Evolutionary conservation across 768 basidiomycete species (phyloP).

Genomic region (Leccinum ochraceum): DNA sequence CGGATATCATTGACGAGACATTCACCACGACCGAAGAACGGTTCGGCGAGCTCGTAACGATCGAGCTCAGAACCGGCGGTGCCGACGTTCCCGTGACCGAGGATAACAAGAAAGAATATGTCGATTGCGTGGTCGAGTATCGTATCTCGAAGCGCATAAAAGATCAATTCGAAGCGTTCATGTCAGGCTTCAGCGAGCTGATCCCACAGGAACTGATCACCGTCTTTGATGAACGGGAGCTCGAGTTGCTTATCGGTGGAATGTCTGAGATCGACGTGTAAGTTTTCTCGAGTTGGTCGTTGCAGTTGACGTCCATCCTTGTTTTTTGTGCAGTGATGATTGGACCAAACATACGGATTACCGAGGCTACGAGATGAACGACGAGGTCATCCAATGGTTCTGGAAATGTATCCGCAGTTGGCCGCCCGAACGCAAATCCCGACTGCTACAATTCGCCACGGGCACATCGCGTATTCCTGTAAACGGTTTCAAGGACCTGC

Average conservation of each 20-base stretch:
- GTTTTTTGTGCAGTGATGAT: constrained; percentile 62
- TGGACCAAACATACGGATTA: constrained; percentile 99
- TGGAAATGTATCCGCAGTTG: constrained; percentile 98
- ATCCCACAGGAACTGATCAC: constrained; percentile 98
- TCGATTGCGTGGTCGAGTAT: constrained; percentile 92
- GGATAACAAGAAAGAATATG: constrained; percentile 99
- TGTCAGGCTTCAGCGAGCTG: constrained; percentile 99
- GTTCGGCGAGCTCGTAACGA: constrained; percentile 97
- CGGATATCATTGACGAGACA: constrained; percentile 96
- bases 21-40: constrained; percentile 97
- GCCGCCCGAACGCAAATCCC: constrained; percentile 98
- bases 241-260: constrained; percentile 96
- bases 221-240: constrained; percentile 97
- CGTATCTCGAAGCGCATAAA: constrained; percentile 96
- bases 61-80: constrained; percentile 91
- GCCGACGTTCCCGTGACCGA: constrained; percentile 86
- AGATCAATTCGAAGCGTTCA: constrained; percentile 99
- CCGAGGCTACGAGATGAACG: constrained; percentile 92
- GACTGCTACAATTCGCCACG: constrained; percentile 94
- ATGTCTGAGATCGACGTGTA: constrained; percentile 99
- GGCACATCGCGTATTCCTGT: constrained; percentile 97
- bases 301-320: neutral
- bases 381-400: constrained; percentile 99
- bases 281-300: constrained; percentile 32
- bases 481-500: constrained; percentile 98